Base-by-base conservation (phyloP, 1,284 basidiomycete species). In the Sporisorium graminicola region DNA sequence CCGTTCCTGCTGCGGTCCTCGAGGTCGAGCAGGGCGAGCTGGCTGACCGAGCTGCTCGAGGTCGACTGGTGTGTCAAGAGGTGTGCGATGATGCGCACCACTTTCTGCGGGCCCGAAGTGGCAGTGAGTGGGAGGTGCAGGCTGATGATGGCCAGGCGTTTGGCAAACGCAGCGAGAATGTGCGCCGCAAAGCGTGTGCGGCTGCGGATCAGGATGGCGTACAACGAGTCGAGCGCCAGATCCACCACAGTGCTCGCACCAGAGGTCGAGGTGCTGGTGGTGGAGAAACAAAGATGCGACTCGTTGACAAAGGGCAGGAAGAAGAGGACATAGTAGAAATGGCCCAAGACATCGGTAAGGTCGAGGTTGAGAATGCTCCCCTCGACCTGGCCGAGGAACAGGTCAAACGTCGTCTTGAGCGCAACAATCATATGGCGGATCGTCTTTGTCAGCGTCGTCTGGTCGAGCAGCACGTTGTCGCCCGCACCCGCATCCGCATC, bases 371-470 rank as follows among this genome's bases (percentile, higher is more conserved):
- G 89, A 4, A 76, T 57, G 12, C 42, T 27, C 24, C 95, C 93
- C 88, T 99, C 96, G 90, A 95, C 95, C 90, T 99, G 97, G 13
- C 96, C 97, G 18, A 92, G 92, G 47, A 99, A 90, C 55, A 99
- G 90, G 84, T 99, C 95, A 81, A 98, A 97, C 5, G 95, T 96
- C 35, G 97, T 97, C 65, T 93, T 91, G 79, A 99, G 94, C 82
- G 94, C 97, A 60, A 93, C 87, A 70, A 99, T 88, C 10, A 78
- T 82, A 91, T 91, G 81, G 90, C 91, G 72, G 90, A 90, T 64
- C 90, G 87, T 58, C 8, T 35, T 42, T 9, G 68, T 72, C 6
- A 67, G 50, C 7, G 62, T 60, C 5, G 69, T 51, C 26, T 69
- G 73, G 10, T 72, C 60, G 5, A 76, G 42, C n/a, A 74, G 24